These are phyloP conservation scores for Alternaria gaisen DNA, from an alignment of 2,329 filamentous ascomycete genomes.

Conservation along the genomic window DNA sequence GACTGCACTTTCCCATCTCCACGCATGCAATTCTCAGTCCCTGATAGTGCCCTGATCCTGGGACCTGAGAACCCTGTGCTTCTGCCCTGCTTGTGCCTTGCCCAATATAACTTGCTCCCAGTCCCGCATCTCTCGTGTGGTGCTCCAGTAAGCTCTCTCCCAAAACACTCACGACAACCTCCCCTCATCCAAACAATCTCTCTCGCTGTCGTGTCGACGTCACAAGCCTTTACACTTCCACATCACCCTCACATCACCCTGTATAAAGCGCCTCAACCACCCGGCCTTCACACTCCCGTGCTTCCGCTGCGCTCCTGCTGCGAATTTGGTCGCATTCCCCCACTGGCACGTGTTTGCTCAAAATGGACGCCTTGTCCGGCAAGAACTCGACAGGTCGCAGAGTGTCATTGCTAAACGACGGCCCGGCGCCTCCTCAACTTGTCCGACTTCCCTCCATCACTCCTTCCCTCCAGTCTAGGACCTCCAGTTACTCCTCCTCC, in stretches of 20 bases:
- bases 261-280: slow-evolving; percentile 2
- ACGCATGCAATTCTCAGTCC: slow-evolving; percentile 26
- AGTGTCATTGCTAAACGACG: slow-evolving; percentile 62
- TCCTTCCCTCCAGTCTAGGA: slow-evolving; percentile 50
- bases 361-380: slow-evolving; percentile 57
- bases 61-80: slow-evolving; percentile 17
- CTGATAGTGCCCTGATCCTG: slow-evolving; percentile 30
- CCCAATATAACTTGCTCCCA: slow-evolving; percentile 29
- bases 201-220: slow-evolving; percentile 2
- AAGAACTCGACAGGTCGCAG: slow-evolving; percentile 60
- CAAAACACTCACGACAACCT: slow-evolving; percentile 11
- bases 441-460: slow-evolving; percentile 49
- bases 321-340: slow-evolving; percentile 37
- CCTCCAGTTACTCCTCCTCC: slow-evolving; percentile 57
- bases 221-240: neutral
- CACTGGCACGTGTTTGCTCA: slow-evolving; percentile 44
- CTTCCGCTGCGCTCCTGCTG: slow-evolving; percentile 16
- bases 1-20: slow-evolving; percentile 19
- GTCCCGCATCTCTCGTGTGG: slow-evolving; percentile 23
- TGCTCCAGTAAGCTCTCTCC: slow-evolving; percentile 21
- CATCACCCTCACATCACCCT: neutral
- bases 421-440: slow-evolving; percentile 42
- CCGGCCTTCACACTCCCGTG: slow-evolving; percentile 31
- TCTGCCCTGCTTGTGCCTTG: slow-evolving; percentile 29
- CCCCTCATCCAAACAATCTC: neutral